Evolutionary conservation across 1,139 yeast species (phyloP).

Genomic region (Yamadazyma friedrichii): DNA sequence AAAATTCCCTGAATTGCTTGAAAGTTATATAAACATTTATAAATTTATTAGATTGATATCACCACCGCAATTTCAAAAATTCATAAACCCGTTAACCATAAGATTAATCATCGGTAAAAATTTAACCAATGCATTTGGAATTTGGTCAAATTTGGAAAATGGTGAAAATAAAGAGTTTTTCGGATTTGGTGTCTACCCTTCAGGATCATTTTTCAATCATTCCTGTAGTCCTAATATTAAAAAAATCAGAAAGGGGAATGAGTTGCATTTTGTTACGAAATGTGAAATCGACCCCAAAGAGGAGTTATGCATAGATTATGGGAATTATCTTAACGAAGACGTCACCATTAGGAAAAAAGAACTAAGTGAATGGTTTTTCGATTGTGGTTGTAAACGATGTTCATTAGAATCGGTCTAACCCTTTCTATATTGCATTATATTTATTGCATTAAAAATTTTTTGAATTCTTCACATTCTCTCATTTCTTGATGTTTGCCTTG

Average conservation of each 20-base stretch:
- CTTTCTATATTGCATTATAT: slow-evolving; percentile 30
- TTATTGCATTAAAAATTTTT: slow-evolving; percentile 35
- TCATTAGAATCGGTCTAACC: slow-evolving; percentile 11
- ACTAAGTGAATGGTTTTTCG: slow-evolving; percentile 60
- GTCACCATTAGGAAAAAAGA: slow-evolving; percentile 42
- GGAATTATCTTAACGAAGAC: slow-evolving; percentile 46
- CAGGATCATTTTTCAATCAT: slow-evolving; percentile 71
- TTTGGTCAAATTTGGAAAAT: slow-evolving; percentile 52
- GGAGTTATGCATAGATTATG: slow-evolving; percentile 64
- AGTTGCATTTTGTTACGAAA: slow-evolving; percentile 24
- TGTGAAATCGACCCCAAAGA: slow-evolving; percentile 38
- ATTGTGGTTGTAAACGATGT: slow-evolving; percentile 56
- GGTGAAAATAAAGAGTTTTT: slow-evolving; percentile 57
- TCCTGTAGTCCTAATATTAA: slow-evolving; percentile 55
- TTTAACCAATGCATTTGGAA: slow-evolving; percentile 74
- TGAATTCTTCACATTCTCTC: slow-evolving; percentile 60
- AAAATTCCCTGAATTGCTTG: slow-evolving; percentile 49
- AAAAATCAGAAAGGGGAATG: slow-evolving; percentile 23
- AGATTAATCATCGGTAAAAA: slow-evolving; percentile 59
- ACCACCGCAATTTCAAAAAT: slow-evolving; percentile 34
- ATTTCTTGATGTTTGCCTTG: slow-evolving; percentile 59
- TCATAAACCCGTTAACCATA: slow-evolving; percentile 39
- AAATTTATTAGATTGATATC: slow-evolving; percentile 47
- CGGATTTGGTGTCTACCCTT: slow-evolving; percentile 66
- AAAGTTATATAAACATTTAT: slow-evolving; percentile 51